Conservation (phyloP, 257 asterid species). For the Thymus mandschuricus region DNA sequence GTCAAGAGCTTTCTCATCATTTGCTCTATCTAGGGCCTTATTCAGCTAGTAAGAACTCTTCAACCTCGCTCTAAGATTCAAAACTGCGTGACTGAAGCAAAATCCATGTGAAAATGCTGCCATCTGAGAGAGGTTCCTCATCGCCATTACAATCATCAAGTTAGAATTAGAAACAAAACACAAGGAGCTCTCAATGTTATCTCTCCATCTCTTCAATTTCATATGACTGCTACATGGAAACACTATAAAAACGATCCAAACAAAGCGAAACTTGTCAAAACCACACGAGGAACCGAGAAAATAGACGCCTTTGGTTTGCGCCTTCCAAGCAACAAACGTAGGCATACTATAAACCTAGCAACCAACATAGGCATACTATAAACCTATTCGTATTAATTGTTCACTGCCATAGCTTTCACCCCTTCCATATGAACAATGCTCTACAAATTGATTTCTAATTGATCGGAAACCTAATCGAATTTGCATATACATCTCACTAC, state of each 20-base stretch:
- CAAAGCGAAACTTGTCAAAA: not conserved
- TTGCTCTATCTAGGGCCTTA: not conserved
- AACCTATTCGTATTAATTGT: not conserved
- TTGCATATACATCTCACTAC: not conserved
- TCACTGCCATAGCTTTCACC: not conserved
- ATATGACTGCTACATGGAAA: not conserved
- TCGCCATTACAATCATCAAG: not conserved
- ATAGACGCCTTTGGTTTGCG: not conserved
- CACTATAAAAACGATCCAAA: not conserved
- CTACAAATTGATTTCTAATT: not conserved
- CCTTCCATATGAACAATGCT: not conserved
- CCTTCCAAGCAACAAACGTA: not conserved
- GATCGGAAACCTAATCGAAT: conserved; percentile 9
- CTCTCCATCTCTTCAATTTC: not conserved
- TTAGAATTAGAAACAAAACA: not conserved
- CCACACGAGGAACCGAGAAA: not conserved
- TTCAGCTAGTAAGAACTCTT: conserved; percentile 13
- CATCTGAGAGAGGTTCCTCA: conserved; percentile 7
- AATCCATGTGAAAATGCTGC: not conserved
- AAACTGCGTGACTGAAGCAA: not conserved
- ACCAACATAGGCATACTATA: not conserved
- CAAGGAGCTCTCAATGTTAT: not conserved
- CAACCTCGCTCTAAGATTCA: not conserved
- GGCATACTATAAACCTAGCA: not conserved
- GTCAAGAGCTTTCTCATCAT: not conserved